A percentile compares a stretch with the other conserved stretches of the same genome.
phyloP scores from a whole-genome alignment of 768 basidiomycete species.

The Nidularia pulvinata region DNA sequence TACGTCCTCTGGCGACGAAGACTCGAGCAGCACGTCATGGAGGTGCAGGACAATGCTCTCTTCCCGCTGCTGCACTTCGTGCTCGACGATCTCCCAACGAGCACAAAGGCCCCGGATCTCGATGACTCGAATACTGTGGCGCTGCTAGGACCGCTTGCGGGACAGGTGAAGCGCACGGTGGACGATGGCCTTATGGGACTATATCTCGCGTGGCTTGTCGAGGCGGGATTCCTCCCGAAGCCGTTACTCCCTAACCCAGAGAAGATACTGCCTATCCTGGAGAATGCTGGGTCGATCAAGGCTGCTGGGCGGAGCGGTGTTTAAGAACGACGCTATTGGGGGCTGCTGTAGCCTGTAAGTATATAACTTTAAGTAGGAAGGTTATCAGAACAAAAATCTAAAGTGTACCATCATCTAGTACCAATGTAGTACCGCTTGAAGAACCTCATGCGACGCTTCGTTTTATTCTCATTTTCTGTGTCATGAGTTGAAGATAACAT shows the following conservation, averaged over 20 bases:
- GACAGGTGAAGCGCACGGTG: constrained; percentile 55
- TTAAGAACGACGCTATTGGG: constrained; percentile 9
- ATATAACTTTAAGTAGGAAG: too few relatives aligned
- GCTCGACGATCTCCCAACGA: constrained; percentile 94
- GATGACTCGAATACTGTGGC: constrained; percentile 84
- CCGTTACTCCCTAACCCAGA: constrained; percentile 37
- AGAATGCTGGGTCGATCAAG: constrained; percentile 37
- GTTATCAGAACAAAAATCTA: too few relatives aligned
- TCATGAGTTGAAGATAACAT: too few relatives aligned
- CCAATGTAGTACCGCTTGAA: neutral
- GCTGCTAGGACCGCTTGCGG: constrained; percentile 46
- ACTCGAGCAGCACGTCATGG: constrained; percentile 95
- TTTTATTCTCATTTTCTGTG: too few relatives aligned
- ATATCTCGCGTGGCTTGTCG: constrained; percentile 92
- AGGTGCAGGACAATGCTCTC: constrained; percentile 93
- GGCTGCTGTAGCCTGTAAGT: neutral
- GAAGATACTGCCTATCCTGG: constrained; percentile 50
- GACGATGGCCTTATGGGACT: constrained; percentile 75
- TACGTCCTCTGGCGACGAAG: constrained; percentile 91
- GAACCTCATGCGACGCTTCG: too few relatives aligned
- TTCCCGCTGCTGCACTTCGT: constrained; percentile 98
- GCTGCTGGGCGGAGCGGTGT: constrained; percentile 72
- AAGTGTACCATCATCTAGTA: neutral
- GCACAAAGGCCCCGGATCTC: constrained; percentile 90
- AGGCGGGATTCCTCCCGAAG: constrained; percentile 75